These are phyloP conservation scores for Aspergillus melleus DNA, from an alignment of 2,329 filamentous ascomycete genomes.

Conservation along the genomic window DNA sequence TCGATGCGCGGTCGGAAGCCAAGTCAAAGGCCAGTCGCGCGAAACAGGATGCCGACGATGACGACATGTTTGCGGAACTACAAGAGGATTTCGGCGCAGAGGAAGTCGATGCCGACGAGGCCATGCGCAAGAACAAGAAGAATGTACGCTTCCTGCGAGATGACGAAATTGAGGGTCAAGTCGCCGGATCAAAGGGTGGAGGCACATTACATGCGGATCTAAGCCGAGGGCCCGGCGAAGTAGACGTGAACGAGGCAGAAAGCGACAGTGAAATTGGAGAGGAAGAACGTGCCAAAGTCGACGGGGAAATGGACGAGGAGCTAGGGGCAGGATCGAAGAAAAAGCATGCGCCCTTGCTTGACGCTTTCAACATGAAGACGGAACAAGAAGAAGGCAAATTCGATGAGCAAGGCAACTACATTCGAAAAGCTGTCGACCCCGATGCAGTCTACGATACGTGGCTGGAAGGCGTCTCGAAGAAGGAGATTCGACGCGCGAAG, in stretches of 20 bases:
- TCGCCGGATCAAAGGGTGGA: constrained; percentile 69
- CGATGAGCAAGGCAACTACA: constrained; percentile 86
- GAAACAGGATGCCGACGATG: constrained; percentile 42
- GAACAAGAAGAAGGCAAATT: constrained; percentile 94
- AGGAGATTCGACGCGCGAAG: constrained; percentile 84
- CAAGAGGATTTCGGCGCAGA: constrained; percentile 60
- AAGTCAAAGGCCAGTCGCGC: constrained; percentile 45
- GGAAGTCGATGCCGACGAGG: constrained; percentile 53
- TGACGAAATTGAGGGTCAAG: constrained; percentile 76
- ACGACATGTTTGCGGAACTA: constrained; percentile 80
- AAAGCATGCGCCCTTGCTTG: constrained; percentile 87
- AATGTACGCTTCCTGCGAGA: constrained; percentile 60
- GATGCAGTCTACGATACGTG: constrained; percentile 89
- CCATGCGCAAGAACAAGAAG: constrained; percentile 61
- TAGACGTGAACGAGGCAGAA: constrained; percentile 64
- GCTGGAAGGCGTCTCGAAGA: constrained; percentile 90
- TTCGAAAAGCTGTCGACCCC: constrained; percentile 83
- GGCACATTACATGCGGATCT: constrained; percentile 62
- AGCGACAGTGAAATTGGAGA: constrained; percentile 64
- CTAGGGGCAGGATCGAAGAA: constrained; percentile 88
- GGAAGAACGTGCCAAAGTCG: constrained; percentile 67
- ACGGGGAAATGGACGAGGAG: constrained; percentile 80
- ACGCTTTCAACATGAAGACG: constrained; percentile 89
- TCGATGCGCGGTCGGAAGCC: constrained; percentile 70
- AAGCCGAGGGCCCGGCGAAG: constrained; percentile 51